Evolutionary conservation across 148 eudicot species (phyloP).

Genomic region (Rhododendron griersonianum): DNA sequence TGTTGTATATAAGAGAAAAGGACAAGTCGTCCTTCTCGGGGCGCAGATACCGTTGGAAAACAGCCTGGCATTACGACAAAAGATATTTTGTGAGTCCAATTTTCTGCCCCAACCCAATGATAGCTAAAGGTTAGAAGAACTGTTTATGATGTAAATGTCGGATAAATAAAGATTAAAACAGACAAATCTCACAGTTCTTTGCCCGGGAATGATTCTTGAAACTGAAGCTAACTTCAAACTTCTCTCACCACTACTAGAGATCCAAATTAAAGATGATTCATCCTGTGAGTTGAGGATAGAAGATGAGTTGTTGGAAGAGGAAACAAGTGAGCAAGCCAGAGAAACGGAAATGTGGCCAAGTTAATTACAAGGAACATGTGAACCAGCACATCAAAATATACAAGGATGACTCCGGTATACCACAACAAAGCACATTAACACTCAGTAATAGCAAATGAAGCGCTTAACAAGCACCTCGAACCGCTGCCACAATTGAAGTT

Average conservation of each 20-base stretch:
- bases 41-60: conserved; percentile 76
- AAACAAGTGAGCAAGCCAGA: neutral
- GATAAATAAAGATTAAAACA: neutral
- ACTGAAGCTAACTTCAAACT: conserved; percentile 74
- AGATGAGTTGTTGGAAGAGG: neutral
- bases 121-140: neutral
- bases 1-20: conserved; percentile 84
- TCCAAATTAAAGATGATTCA: conserved; percentile 82
- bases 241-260: conserved; percentile 71
- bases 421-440: neutral
- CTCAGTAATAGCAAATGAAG: neutral
- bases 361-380: neutral
- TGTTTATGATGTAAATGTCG: neutral
- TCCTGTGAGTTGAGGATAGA: conserved; percentile 40
- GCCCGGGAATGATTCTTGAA: conserved; percentile 83
- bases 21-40: conserved; percentile 93
- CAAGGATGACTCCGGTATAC: neutral
- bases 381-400: neutral
- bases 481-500: neutral
- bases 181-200: conserved; percentile 75
- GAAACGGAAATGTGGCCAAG: neutral
- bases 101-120: neutral
- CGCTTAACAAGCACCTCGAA: neutral
- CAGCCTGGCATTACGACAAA: conserved; percentile 46
- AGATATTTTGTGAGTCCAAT: neutral